phyloP scores from a whole-genome alignment of 208 protist species.

The Tetramitus jugosus region DNA sequence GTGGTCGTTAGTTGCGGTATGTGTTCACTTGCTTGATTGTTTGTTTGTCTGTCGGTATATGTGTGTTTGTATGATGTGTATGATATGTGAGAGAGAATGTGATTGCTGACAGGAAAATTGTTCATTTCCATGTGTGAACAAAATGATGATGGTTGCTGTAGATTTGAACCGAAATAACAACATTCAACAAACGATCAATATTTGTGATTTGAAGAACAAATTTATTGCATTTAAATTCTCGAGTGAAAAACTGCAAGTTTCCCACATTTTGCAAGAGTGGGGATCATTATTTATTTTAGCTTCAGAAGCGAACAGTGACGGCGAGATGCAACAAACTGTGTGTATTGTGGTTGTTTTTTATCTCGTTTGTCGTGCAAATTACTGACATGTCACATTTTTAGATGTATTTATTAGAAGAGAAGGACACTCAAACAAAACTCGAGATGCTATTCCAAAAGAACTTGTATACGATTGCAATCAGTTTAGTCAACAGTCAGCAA shows the following conservation, averaged over 20 bases:
- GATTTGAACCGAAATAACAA: slow-evolving; percentile 43
- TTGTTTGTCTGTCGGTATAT: too few relatives aligned
- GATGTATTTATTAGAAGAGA: slow-evolving; percentile 65
- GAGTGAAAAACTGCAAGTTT: slow-evolving; percentile 53
- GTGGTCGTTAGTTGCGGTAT: slow-evolving; percentile 58
- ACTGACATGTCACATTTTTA: too few relatives aligned
- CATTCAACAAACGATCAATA: slow-evolving; percentile 53
- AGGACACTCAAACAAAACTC: slow-evolving; percentile 78
- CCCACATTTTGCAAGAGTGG: slow-evolving; percentile 64
- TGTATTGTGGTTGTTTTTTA: too few relatives aligned
- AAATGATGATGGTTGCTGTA: slow-evolving; percentile 14
- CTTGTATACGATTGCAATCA: slow-evolving; percentile 79
- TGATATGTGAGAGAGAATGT: too few relatives aligned
- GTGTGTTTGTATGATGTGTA: too few relatives aligned
- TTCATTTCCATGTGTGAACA: neutral
- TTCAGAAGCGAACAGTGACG: slow-evolving; percentile 41
- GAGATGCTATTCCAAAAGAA: slow-evolving; percentile 89
- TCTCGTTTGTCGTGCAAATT: too few relatives aligned
- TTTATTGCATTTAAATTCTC: slow-evolving; percentile 69
- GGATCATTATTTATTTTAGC: slow-evolving; percentile 65
- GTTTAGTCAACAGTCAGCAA: slow-evolving; percentile 66
- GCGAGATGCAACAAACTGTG: slow-evolving; percentile 25
- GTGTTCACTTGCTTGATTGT: too few relatives aligned
- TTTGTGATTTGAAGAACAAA: slow-evolving; percentile 75
- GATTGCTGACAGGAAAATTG: too few relatives aligned